Conservation (phyloP, 179 eudicot genomes). For the Heliamphora pulchella region DNA sequence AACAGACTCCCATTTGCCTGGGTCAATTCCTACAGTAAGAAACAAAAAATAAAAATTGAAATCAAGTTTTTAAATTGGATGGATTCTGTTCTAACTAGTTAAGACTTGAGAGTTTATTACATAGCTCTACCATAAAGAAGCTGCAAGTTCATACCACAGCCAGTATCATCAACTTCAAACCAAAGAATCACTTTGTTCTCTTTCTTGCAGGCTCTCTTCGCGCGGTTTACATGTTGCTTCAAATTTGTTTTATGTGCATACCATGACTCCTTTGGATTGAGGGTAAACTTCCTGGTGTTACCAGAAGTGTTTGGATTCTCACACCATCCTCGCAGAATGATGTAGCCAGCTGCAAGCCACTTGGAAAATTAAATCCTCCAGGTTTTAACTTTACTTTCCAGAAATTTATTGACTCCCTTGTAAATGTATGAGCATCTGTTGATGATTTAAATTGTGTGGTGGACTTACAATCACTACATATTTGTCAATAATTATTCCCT, state of each 20-base stretch:
- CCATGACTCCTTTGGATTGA: slow-evolving; percentile 30
- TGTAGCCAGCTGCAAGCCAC: slow-evolving; percentile 67
- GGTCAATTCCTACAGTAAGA: slow-evolving; percentile 62
- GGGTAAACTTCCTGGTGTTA: slow-evolving; percentile 22
- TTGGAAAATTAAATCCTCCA: not conserved
- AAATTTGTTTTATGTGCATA: slow-evolving; percentile 23
- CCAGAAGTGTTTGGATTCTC: slow-evolving; percentile 37
- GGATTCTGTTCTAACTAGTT: not conserved
- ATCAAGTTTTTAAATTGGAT: not conserved
- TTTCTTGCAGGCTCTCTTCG: slow-evolving; percentile 34
- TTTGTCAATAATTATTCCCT: not conserved
- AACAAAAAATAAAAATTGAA: not conserved
- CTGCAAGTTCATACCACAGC: slow-evolving; percentile 56
- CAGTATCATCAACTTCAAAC: slow-evolving; percentile 98
- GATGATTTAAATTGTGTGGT: not conserved
- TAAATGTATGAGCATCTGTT: not conserved
- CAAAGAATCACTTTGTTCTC: slow-evolving; percentile 65
- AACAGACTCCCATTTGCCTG: slow-evolving; percentile 93
- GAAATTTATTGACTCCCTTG: not conserved
- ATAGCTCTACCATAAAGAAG: not conserved
- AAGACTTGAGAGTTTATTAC: not conserved
- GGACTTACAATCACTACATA: no score
- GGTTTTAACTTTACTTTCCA: not conserved
- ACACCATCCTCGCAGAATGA: slow-evolving; percentile 91
- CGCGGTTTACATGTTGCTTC: slow-evolving; percentile 29